Conservation (phyloP, 2,329 filamentous ascomycete genomes). For the Teratosphaeria destructans region DNA sequence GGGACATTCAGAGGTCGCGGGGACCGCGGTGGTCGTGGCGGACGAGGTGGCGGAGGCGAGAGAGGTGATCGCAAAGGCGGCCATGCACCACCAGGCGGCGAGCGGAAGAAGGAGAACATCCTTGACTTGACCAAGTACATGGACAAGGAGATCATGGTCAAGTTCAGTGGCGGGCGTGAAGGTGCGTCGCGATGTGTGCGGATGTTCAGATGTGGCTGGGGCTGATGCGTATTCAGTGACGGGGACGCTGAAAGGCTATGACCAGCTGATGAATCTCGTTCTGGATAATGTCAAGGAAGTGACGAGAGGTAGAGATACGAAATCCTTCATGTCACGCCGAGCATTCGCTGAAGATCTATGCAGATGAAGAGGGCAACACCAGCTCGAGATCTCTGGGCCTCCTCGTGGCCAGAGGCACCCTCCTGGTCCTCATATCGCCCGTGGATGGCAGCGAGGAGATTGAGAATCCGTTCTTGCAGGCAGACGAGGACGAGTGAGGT, state of each 20-base stretch:
- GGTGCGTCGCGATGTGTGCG: constrained; percentile 40
- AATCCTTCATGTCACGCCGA: not conserved
- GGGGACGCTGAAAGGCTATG: constrained; percentile 86
- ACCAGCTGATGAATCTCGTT: constrained; percentile 96
- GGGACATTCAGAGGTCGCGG: constrained; percentile 41
- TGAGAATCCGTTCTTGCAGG: constrained; percentile 77
- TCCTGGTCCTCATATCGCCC: constrained; percentile 86
- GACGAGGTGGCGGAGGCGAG: constrained; percentile 23
- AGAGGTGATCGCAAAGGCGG: constrained; percentile 22
- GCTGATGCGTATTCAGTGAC: constrained; percentile 48
- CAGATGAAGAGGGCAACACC: constrained; percentile 90
- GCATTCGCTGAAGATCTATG: constrained; percentile 2
- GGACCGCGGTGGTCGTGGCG: constrained; percentile 30
- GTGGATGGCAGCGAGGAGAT: constrained; percentile 94
- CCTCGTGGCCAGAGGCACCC: constrained; percentile 80
- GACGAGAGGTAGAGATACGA: constrained; percentile 58
- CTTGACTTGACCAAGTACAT: constrained; percentile 91
- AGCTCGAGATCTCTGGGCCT: constrained; percentile 70
- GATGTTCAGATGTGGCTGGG: not conserved
- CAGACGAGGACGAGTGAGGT: constrained; percentile 35
- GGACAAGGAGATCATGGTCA: constrained; percentile 90
- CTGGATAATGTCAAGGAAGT: constrained; percentile 88
- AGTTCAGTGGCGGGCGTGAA: constrained; percentile 91
- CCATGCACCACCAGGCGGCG: constrained; percentile 13
- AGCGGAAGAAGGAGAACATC: constrained; percentile 89